Base-by-base conservation (phyloP, 257 asterid genomes). In the Leptodermis oblonga region DNA sequence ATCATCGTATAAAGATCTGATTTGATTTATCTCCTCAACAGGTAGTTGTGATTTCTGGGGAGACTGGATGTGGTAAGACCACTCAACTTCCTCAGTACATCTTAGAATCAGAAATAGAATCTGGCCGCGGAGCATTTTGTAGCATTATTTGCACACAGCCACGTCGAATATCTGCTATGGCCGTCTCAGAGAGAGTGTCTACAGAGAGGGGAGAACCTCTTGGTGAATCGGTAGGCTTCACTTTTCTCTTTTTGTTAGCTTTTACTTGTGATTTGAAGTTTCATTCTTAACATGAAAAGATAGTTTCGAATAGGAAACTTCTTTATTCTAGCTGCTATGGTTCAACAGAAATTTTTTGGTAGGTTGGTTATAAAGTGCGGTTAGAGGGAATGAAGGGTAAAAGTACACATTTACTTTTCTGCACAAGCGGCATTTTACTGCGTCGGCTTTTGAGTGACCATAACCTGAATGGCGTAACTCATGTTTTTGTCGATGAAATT, bases 11-110 rank as follows among this genome's bases (percentile, higher is more conserved):
- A 34, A 12, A n/a, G 54, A 15, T n/a, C 15, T 51, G n/a, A 26
- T 62, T 41, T 39, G 45, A 52, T 43, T 69, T 68, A 46, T 34
- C 53, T 59, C 52, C 53, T 75, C 60, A 69, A 68, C 85, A 93
- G 97, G 97, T 93, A 69, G 90, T 90, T 59, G 97, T 93, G 70
- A 86, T 93, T 77, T 93, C 99, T 73, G 99, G 99, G 56, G 99
- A 93, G 86, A 93, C 99, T 65, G 99, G 99, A 77, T 93, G 99
- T 73, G 99, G 99, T 78, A 93, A 93, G 83, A 93, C 99, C 73
- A 93, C 99, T 41, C 99, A 93, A 79, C 96, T 93, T 70, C 99
- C 99, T 71, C 99, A 93, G 71, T 93, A 87, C 73, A 85, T 93
- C 73, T 78, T 93, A 74, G 99, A 93, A 88, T 88, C 97, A 17